A percentile compares a stretch with the other conserved stretches of the same genome.
Conservation (phyloP, 2,329 filamentous ascomycete genomes). For the Zymoseptoria crescenta region DNA sequence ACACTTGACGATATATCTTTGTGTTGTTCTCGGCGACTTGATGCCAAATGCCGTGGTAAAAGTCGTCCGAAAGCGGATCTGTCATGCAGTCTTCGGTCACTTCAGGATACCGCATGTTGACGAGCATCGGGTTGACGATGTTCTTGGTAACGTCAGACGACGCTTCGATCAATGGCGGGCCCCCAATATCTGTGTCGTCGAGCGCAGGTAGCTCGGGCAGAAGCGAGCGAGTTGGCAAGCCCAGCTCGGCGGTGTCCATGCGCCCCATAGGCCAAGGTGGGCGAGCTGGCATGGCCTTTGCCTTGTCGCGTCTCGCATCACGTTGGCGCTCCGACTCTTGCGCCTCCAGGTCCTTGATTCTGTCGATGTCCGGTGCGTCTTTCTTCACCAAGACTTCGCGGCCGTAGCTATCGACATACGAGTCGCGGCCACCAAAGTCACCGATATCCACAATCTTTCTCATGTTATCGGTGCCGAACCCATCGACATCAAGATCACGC, state of each 20-base stretch:
- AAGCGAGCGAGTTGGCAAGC: constrained; percentile 60
- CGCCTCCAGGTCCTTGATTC: constrained; percentile 34
- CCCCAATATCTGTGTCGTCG: constrained; percentile 78
- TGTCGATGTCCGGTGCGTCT: constrained; percentile 56
- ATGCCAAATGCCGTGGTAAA: constrained; percentile 84
- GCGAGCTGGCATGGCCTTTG: constrained; percentile 24
- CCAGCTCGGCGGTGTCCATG: constrained; percentile 58
- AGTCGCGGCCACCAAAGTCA: constrained; percentile 31
- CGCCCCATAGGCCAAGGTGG: constrained; percentile 35
- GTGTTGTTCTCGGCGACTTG: constrained; percentile 89
- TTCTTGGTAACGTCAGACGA: constrained; percentile 35
- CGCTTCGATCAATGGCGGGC: constrained; percentile 55
- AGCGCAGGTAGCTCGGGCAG: constrained; percentile 60
- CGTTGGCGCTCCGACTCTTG: constrained; percentile 26
- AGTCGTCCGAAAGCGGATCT: constrained; percentile 73
- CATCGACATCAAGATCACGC: constrained; percentile 69
- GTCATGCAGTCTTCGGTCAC: constrained; percentile 90
- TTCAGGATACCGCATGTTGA: constrained; percentile 64
- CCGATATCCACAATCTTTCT: constrained; percentile 31
- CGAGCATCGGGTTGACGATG: constrained; percentile 42
- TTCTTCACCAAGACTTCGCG: constrained; percentile 65
- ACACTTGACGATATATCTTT: constrained; percentile 84
- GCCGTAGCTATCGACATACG: constrained; percentile 49
- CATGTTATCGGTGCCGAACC: constrained; percentile 70
- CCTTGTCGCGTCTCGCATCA: constrained; percentile 26